These are phyloP conservation scores for Phytophthora foliorum DNA, from an alignment of 352 stramenopile species.

Conservation along the genomic window DNA sequence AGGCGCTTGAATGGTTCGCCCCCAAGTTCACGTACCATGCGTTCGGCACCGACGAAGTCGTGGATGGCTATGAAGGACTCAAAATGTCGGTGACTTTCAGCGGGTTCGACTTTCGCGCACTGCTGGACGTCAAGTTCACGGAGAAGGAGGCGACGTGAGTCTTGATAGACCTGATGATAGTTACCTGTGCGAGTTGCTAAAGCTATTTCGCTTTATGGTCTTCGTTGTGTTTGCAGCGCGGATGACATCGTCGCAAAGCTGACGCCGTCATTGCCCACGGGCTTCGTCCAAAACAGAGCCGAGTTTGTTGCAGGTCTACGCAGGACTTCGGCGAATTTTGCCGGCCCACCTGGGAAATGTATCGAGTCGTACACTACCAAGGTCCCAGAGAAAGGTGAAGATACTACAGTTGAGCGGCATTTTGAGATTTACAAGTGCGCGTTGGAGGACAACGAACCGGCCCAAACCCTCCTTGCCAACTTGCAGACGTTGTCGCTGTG, in stretches of 20 bases:
- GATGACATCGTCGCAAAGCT: constrained; percentile 66
- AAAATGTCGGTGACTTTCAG: constrained; percentile 70
- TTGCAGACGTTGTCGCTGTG: constrained; percentile 81
- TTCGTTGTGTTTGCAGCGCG: constrained; percentile 38
- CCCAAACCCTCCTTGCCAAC: constrained; percentile 68
- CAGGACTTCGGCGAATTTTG: constrained; percentile 37
- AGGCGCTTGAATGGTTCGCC: constrained; percentile 57
- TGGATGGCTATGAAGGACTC: constrained; percentile 72
- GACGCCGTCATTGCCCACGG: constrained; percentile 48
- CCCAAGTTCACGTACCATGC: constrained; percentile 87
- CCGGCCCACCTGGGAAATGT: constrained; percentile 48
- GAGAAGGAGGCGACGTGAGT: constrained; percentile 59
- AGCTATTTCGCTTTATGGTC: background rate
- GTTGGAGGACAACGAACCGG: constrained; percentile 61
- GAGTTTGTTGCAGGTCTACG: constrained; percentile 43
- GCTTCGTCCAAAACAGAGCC: constrained; percentile 55
- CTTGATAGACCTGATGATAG: background rate
- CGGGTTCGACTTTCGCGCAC: constrained; percentile 68
- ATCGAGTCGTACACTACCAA: constrained; percentile 51
- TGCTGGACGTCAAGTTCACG: constrained; percentile 64
- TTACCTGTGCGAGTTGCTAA: background rate
- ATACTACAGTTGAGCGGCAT: constrained; percentile 15
- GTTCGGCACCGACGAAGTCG: constrained; percentile 78
- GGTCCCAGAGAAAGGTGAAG: constrained; percentile 1
- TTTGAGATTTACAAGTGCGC: constrained; percentile 82